These are phyloP conservation scores for Chrysoporthe puriensis DNA, from an alignment of 2,329 filamentous ascomycete genomes.

Conservation along the genomic window DNA sequence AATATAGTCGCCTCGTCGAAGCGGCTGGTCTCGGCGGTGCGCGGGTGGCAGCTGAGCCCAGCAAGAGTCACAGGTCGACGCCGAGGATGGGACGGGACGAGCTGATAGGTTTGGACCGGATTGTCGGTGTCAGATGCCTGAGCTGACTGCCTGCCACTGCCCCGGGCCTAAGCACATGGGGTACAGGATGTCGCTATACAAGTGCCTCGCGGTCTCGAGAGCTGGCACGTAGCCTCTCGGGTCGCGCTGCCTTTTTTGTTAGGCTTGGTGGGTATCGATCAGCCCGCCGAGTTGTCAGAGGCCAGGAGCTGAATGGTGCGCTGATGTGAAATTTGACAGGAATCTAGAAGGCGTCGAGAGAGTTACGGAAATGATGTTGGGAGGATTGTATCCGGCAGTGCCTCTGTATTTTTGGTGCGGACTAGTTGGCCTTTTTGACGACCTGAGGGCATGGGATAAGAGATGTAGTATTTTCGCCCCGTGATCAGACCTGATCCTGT, in stretches of 20 bases:
- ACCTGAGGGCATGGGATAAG: background rate
- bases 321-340: too few species aligned
- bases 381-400: background rate
- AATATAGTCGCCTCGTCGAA: background rate
- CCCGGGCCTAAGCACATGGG: background rate
- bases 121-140: constrained; percentile 25
- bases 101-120: constrained; percentile 25
- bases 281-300: background rate
- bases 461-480: background rate
- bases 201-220: background rate
- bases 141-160: constrained; percentile 18
- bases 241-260: background rate
- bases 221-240: background rate
- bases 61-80: constrained; percentile 10
- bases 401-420: too few species aligned
- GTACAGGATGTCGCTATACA: constrained; percentile 7
- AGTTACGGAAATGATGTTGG: background rate
- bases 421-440: background rate
- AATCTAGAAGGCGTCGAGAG: background rate
- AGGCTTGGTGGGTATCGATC: background rate
- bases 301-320: too few species aligned
- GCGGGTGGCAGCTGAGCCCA: constrained; percentile 5
- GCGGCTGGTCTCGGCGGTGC: background rate
- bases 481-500: background rate
- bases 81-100: constrained; percentile 11